phyloP scores from a whole-genome alignment of 768 basidiomycete genomes.

The Chlorophyllum brunneum region DNA sequence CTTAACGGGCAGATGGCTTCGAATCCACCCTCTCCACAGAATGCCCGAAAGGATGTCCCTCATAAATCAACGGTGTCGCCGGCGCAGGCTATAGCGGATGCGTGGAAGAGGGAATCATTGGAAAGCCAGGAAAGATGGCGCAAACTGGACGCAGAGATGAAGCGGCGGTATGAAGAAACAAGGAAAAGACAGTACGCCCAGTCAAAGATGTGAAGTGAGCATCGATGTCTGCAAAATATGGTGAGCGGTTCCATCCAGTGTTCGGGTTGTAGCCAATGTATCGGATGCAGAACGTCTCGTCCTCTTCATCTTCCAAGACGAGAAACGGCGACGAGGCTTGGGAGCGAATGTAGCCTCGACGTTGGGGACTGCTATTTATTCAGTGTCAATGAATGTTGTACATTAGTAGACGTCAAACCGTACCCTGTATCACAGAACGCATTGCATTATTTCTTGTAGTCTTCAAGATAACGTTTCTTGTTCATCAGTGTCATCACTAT shows the following conservation, averaged over 20 bases:
- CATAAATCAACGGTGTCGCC: conserved; percentile 39
- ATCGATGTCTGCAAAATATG: conserved; percentile 6
- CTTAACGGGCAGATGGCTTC: conserved; percentile 37
- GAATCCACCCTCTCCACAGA: conserved; percentile 36
- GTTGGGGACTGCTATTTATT: conserved; percentile 8
- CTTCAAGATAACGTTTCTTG: conserved; percentile 15
- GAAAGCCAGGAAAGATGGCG: conserved; percentile 61
- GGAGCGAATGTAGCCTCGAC: background rate
- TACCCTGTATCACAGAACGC: conserved; percentile 12
- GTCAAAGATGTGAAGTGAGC: conserved; percentile 46
- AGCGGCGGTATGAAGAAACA: conserved; percentile 40
- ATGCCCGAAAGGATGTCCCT: conserved; percentile 27
- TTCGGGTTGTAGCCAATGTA: background rate
- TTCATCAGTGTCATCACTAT: conserved; percentile 41
- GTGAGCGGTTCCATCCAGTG: background rate
- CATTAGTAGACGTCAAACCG: conserved; percentile 4
- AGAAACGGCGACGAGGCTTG: background rate
- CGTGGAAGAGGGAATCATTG: conserved; percentile 60
- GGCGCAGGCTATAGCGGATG: conserved; percentile 62
- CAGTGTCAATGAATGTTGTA: conserved; percentile 9
- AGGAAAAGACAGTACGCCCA: conserved; percentile 2
- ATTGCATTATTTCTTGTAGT: conserved; percentile 5
- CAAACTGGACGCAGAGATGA: conserved; percentile 43
- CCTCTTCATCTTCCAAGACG: background rate
- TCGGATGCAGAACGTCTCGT: conserved; percentile 3